These are phyloP conservation scores for Trichoderma hamatum DNA, from an alignment of 2,329 filamentous ascomycete genomes.

Conservation along the genomic window DNA sequence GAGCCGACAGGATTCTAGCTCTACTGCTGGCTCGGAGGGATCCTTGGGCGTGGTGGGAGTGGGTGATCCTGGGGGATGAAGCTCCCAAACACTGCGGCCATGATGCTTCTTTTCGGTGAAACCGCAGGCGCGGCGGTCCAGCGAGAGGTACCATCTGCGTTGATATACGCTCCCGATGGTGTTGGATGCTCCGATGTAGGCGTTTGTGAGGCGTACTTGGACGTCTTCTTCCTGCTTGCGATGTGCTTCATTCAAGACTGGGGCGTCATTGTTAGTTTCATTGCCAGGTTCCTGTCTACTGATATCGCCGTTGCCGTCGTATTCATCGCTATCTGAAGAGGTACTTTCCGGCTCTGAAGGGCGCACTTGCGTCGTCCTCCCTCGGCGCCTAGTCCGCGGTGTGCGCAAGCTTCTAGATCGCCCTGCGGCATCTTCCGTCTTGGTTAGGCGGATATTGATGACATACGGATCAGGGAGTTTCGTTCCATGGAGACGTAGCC, in stretches of 20 bases:
- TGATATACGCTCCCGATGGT: constrained; percentile 69
- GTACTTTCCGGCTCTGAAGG: constrained; percentile 32
- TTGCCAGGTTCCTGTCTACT: constrained; percentile 29
- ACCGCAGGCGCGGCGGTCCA: constrained; percentile 63
- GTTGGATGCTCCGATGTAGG: constrained; percentile 67
- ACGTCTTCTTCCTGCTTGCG: constrained; percentile 51
- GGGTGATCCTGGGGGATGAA: not conserved
- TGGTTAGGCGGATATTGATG: constrained; percentile 57
- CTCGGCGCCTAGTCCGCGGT: constrained; percentile 28
- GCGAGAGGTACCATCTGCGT: constrained; percentile 65
- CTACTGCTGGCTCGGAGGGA: not conserved
- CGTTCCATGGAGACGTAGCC: constrained; percentile 56
- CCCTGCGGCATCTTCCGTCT: constrained; percentile 45
- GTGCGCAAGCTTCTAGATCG: constrained; percentile 33
- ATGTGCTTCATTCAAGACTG: constrained; percentile 46
- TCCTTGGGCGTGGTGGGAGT: not conserved
- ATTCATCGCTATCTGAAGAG: constrained; percentile 29
- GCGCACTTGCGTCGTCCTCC: not conserved
- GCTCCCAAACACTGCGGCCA: constrained; percentile 28
- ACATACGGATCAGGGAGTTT: constrained; percentile 58
- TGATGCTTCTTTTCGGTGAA: constrained; percentile 48
- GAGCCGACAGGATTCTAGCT: constrained; percentile 32
- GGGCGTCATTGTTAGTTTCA: constrained; percentile 29
- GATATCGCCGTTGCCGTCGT: constrained; percentile 25
- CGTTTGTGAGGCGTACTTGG: constrained; percentile 61